A percentile compares a stretch with the other conserved stretches of the same genome.
Conservation (phyloP, 208 protist genomes). For the Leishmania arabica region DNA sequence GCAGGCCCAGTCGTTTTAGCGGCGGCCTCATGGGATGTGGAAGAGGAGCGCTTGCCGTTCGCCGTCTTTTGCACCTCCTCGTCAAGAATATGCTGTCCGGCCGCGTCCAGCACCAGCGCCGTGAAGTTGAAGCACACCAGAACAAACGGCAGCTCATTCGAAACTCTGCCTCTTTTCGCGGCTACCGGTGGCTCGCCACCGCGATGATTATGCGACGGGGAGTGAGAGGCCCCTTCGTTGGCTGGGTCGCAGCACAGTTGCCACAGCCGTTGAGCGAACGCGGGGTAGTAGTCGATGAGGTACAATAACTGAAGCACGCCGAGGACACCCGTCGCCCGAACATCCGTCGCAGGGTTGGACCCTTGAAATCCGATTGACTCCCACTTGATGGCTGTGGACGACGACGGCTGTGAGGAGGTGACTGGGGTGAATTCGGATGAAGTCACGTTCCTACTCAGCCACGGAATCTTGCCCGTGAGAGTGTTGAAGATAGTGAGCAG, state of each 20-base stretch:
- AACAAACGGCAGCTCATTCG: constrained; percentile 72
- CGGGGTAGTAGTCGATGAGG: constrained; percentile 69
- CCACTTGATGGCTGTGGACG: constrained; percentile 42
- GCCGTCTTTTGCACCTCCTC: constrained; percentile 16
- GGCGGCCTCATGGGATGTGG: background rate
- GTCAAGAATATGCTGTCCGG: constrained; percentile 31
- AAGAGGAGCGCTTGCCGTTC: background rate
- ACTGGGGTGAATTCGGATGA: background rate
- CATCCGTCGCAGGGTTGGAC: constrained; percentile 75
- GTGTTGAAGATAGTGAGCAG: constrained; percentile 61
- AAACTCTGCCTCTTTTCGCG: background rate
- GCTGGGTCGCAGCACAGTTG: constrained; percentile 41
- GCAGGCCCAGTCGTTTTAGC: background rate
- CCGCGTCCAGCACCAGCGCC: constrained; percentile 51
- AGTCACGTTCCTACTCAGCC: background rate
- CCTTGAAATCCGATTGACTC: constrained; percentile 84
- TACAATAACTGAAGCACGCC: constrained; percentile 75
- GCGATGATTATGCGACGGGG: background rate
- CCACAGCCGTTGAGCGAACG: constrained; percentile 55
- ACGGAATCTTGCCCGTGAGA: constrained; percentile 26
- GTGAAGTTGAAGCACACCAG: constrained; percentile 80
- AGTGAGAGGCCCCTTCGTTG: background rate
- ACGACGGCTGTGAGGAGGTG: background rate
- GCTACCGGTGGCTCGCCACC: background rate
- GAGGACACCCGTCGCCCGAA: constrained; percentile 73